phyloP scores from a whole-genome alignment of 2,329 filamentous ascomycete genomes.

The Didymella pinodella region DNA sequence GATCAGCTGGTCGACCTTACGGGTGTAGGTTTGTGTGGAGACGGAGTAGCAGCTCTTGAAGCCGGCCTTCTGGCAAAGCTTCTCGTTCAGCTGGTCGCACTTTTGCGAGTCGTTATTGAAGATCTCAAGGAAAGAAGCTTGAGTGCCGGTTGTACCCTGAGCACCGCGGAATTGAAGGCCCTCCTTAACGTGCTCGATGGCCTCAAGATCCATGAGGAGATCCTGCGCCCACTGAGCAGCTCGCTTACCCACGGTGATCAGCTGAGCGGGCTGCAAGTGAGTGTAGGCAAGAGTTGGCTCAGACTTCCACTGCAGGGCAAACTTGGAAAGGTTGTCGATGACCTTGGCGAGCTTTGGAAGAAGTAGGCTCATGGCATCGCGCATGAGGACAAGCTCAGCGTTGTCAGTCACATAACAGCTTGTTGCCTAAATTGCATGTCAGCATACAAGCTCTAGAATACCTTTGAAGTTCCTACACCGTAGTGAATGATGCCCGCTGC shows the following conservation, averaged over 20 bases:
- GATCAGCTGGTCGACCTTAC: conserved; percentile 84
- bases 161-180: conserved; percentile 77
- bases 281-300: conserved; percentile 79
- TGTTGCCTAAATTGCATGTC: conserved; percentile 68
- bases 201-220: conserved; percentile 76
- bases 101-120: conserved; percentile 68
- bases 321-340: conserved; percentile 74
- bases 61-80: conserved; percentile 71
- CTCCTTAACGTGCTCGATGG: conserved; percentile 72
- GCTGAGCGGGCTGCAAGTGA: conserved; percentile 71
- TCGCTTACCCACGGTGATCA: conserved; percentile 72
- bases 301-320: conserved; percentile 76
- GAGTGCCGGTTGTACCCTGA: conserved; percentile 55
- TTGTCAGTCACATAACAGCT: conserved; percentile 42
- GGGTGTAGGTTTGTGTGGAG: conserved; percentile 76
- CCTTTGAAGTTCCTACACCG: conserved; percentile 60
- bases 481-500: conserved; percentile 86
- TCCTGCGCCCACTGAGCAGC: conserved; percentile 79
- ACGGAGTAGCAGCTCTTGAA: conserved; percentile 69
- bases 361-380: conserved; percentile 77
- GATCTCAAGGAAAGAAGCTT: conserved; percentile 76
- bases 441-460: conserved; percentile 49
- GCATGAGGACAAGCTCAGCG: conserved; percentile 68
- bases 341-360: conserved; percentile 80
- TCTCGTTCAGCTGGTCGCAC: conserved; percentile 68